phyloP scores from a whole-genome alignment of 495 filamentous ascomycete species.

The Talaromyces wortmannii region DNA sequence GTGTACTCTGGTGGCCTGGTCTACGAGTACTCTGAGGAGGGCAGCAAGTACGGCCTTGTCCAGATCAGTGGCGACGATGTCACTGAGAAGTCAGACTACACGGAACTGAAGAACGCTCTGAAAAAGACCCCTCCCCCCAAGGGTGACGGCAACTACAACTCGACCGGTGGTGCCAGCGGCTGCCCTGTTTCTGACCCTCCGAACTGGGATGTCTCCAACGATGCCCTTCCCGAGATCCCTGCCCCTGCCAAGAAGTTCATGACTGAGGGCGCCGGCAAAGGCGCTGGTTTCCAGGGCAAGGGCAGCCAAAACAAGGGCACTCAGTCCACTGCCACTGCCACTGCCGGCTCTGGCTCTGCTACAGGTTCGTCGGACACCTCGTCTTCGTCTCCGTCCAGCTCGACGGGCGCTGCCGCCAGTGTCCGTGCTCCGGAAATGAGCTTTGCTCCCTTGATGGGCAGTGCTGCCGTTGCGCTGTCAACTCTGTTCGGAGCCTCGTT shows the following conservation, averaged over 20 bases:
- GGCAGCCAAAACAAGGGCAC: conserved; percentile 68
- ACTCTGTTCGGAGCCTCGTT: conserved; percentile 60
- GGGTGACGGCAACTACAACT: conserved; percentile 73
- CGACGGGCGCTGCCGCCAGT: conserved; percentile 37
- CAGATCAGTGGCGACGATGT: conserved; percentile 52
- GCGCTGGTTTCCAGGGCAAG: conserved; percentile 60
- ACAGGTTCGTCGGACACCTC: conserved; percentile 16
- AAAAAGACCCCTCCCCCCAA: conserved; percentile 53
- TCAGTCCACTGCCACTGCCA: conserved; percentile 52
- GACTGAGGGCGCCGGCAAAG: conserved; percentile 64
- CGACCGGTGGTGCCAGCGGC: conserved; percentile 50
- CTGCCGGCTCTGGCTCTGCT: conserved; percentile 53
- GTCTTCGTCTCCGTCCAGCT: conserved; percentile 26
- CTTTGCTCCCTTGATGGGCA: conserved; percentile 47
- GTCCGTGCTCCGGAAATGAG: conserved; percentile 38
- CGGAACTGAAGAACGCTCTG: conserved; percentile 59
- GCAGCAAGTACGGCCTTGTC: conserved; percentile 71
- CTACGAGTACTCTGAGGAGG: conserved; percentile 88
- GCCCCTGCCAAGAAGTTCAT: conserved; percentile 59
- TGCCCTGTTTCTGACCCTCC: conserved; percentile 61
- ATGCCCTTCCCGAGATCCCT: conserved; percentile 72
- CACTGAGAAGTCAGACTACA: conserved; percentile 56
- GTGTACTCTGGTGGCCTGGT: conserved; percentile 96
- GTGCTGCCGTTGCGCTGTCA: conserved; percentile 47
- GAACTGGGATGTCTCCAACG: conserved; percentile 66